Percentiles rank a stretch among this genome's conserved stretches.
Conservation (phyloP, 2,329 filamentous ascomycete species). For the Xylariaceae sp. region DNA sequence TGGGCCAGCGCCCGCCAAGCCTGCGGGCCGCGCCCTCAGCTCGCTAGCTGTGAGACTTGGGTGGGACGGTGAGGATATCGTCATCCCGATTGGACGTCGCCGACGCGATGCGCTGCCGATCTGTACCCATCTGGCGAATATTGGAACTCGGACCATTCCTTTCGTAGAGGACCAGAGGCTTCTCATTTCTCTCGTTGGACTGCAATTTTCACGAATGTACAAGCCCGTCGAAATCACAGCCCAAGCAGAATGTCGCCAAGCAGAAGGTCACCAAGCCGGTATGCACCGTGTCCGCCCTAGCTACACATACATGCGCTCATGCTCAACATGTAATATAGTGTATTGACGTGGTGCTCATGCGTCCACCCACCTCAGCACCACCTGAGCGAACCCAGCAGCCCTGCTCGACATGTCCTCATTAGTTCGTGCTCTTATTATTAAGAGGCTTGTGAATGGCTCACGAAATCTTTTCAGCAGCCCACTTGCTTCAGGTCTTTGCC, state of each 20-base stretch:
- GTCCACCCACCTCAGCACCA: too few relatives aligned
- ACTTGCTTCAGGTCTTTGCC: constrained; percentile 8
- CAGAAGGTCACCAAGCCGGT: too few relatives aligned
- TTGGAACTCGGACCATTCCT: constrained; percentile 3
- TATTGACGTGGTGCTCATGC: too few relatives aligned
- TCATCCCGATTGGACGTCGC: constrained; percentile 8
- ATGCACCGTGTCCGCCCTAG: too few relatives aligned
- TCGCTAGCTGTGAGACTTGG: constrained; percentile 12
- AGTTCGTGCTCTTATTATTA: constrained; percentile 1
- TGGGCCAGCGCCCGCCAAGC: constrained; percentile 1
- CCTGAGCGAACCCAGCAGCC: too few relatives aligned
- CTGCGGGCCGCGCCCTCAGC: constrained; percentile 15
- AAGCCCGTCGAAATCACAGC: too few relatives aligned
- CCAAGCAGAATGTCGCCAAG: too few relatives aligned
- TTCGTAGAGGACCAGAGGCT: neutral
- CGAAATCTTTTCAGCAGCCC: constrained; percentile 14
- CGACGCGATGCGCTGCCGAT: neutral
- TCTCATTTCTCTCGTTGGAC: constrained; percentile 1
- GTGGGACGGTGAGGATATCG: neutral
- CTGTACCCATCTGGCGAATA: constrained; percentile 5
- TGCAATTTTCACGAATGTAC: too few relatives aligned
- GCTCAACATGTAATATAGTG: too few relatives aligned
- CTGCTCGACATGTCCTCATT: neutral
- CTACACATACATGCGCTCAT: too few relatives aligned
- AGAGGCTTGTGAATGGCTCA: constrained; percentile 3